Evolutionary conservation across 495 filamentous ascomycete genomes (phyloP).

Genomic region (Bathelium albidoporum): DNA sequence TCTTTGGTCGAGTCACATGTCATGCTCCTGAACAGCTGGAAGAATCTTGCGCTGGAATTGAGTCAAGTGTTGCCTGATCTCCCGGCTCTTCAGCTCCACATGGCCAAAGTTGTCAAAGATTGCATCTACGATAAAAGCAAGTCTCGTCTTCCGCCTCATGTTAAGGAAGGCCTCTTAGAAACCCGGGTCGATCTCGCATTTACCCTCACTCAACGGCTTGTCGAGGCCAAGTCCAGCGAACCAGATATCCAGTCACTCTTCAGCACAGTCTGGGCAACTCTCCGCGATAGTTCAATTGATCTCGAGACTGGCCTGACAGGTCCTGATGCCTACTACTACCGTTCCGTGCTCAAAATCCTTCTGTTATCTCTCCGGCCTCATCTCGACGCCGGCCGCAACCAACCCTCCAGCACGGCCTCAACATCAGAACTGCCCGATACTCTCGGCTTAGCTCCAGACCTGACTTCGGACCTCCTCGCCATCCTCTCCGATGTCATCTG

Average conservation of each 20-base stretch:
- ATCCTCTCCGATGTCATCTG: constrained; percentile 69
- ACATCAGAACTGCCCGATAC: constrained; percentile 10
- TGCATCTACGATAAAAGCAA: constrained; percentile 60
- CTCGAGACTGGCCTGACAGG: constrained; percentile 52
- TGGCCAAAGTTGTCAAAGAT: constrained; percentile 55
- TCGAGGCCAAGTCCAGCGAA: constrained; percentile 48
- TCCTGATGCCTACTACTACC: constrained; percentile 62
- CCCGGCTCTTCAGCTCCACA: constrained; percentile 52
- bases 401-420: constrained; percentile 10
- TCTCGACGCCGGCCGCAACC: constrained; percentile 14
- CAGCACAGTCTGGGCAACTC: constrained; percentile 52
- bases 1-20: constrained; percentile 87
- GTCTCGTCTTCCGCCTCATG: constrained; percentile 53
- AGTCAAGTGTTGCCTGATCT: constrained; percentile 53
- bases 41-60: constrained; percentile 75
- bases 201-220: constrained; percentile 63
- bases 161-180: constrained; percentile 62
- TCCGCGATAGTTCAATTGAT: constrained; percentile 51
- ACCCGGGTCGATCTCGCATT: constrained; percentile 65
- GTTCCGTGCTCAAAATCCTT: constrained; percentile 71
- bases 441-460: neutral
- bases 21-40: constrained; percentile 82
- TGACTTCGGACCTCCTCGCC: constrained; percentile 44
- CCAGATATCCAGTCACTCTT: constrained; percentile 55
- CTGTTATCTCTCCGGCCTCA: constrained; percentile 70